Percentiles rank a stretch among this genome's conserved stretches.
Conservation (phyloP, 2,329 filamentous ascomycete genomes). For the Didymella lethalis region DNA sequence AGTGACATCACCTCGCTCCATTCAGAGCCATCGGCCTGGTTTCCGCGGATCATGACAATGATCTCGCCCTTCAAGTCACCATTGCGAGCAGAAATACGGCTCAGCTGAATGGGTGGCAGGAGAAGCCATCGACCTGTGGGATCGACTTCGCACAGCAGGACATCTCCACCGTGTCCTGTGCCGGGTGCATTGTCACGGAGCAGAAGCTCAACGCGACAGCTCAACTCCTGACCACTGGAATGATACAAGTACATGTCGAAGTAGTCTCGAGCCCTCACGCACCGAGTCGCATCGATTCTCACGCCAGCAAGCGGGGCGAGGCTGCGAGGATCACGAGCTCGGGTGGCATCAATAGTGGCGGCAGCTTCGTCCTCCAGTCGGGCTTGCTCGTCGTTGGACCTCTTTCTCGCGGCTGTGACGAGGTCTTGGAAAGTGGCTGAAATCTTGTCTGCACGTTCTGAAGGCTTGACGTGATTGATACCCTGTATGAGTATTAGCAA, state of each 20-base stretch:
- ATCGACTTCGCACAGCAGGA: slow-evolving; percentile 93
- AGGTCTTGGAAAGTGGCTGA: slow-evolving; percentile 72
- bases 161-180: slow-evolving; percentile 74
- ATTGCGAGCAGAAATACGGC: slow-evolving; percentile 78
- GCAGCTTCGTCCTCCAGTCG: slow-evolving; percentile 87
- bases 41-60: slow-evolving; percentile 85
- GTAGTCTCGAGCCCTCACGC: slow-evolving; percentile 87
- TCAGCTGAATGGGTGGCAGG: slow-evolving; percentile 83
- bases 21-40: slow-evolving; percentile 65
- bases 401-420: slow-evolving; percentile 77
- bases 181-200: slow-evolving; percentile 80
- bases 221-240: slow-evolving; percentile 87
- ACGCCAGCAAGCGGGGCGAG: slow-evolving; percentile 75
- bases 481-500: slow-evolving; percentile 55
- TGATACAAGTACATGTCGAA: slow-evolving; percentile 87
- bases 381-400: slow-evolving; percentile 75
- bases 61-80: slow-evolving; percentile 77
- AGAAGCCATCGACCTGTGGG: slow-evolving; percentile 80
- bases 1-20: slow-evolving; percentile 90
- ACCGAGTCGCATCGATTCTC: slow-evolving; percentile 75
- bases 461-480: slow-evolving; percentile 64
- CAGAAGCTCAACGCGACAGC: slow-evolving; percentile 87
- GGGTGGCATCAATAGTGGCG: slow-evolving; percentile 79
- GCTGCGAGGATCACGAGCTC: slow-evolving; percentile 79
- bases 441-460: slow-evolving; percentile 65